Evolutionary conservation across 306 rosid species (phyloP).

Genomic region (Luffa aegyptiaca): DNA sequence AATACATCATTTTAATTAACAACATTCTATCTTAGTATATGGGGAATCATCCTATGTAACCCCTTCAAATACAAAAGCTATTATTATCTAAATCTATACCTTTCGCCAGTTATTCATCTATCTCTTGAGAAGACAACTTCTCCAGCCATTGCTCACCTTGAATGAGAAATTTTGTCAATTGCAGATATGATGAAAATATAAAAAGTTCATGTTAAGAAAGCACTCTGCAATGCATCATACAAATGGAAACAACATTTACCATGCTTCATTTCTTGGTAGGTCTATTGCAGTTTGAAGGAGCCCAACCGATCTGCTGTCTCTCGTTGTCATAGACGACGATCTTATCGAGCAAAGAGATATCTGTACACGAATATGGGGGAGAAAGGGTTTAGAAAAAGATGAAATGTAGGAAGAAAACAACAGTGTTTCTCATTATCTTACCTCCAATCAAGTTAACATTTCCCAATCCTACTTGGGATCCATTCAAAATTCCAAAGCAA

Average conservation of each 20-base stretch:
- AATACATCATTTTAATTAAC: not conserved
- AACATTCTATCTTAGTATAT: not conserved
- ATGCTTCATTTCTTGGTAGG: slow-evolving; percentile 36
- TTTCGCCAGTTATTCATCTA: not conserved
- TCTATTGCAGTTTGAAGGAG: slow-evolving; percentile 34
- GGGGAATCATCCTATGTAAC: not conserved
- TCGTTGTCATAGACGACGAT: slow-evolving; percentile 70
- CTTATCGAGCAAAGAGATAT: slow-evolving; percentile 50
- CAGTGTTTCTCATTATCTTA: slow-evolving; percentile 8
- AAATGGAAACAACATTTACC: not conserved
- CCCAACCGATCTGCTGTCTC: slow-evolving; percentile 61
- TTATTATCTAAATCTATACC: not conserved
- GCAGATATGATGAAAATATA: not conserved
- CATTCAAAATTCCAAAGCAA: slow-evolving; percentile 72
- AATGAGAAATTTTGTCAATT: not conserved
- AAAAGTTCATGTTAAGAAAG: not conserved
- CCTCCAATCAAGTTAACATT: slow-evolving; percentile 62
- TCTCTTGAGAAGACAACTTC: not conserved
- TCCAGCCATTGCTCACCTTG: not conserved
- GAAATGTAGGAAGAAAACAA: not conserved
- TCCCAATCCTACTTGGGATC: slow-evolving; percentile 33
- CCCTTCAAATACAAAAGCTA: not conserved
- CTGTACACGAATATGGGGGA: slow-evolving; percentile 15
- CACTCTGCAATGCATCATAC: not conserved
- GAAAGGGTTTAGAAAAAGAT: not conserved